Percentiles rank a stretch among this genome's conserved stretches.
Evolutionary conservation across 495 filamentous ascomycete genomes (phyloP).

Genomic region (Rostrohypoxylon terebratum): DNA sequence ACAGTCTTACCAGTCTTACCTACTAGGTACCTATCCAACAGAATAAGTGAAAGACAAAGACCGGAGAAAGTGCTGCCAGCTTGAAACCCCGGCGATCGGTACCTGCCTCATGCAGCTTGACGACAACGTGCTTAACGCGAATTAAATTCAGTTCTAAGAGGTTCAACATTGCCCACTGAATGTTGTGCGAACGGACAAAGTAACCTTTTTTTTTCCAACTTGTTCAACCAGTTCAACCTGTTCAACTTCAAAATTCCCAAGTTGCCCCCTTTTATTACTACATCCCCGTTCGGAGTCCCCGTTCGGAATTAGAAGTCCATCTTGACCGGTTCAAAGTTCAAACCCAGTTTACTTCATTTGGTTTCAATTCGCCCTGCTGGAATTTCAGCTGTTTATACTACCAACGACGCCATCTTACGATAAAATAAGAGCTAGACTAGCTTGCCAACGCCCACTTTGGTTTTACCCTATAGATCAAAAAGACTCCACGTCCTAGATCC

Average conservation of each 20-base stretch:
- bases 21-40: too few species aligned
- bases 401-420: background rate
- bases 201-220: background rate
- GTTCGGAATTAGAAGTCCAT: slow-evolving; percentile 4
- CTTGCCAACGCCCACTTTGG: slow-evolving; percentile 20
- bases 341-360: background rate
- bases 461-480: slow-evolving; percentile 32
- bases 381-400: slow-evolving; percentile 5
- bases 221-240: too few species aligned
- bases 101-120: slow-evolving; percentile 39
- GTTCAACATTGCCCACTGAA: background rate
- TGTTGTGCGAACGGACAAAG: slow-evolving; percentile 22
- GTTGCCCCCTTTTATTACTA: background rate
- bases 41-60: background rate
- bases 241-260: too few species aligned
- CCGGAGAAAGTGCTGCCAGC: background rate
- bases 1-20: too few species aligned
- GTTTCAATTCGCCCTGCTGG: background rate
- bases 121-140: slow-evolving; percentile 31
- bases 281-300: slow-evolving; percentile 18
- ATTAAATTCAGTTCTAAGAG: background rate
- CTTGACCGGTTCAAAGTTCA: slow-evolving; percentile 15
- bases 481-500: slow-evolving; percentile 14
- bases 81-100: slow-evolving; percentile 1
- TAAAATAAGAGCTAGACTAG: slow-evolving; percentile 28